Base-by-base conservation (phyloP, 139 green algal species). In the Pleodorina starrii region DNA sequence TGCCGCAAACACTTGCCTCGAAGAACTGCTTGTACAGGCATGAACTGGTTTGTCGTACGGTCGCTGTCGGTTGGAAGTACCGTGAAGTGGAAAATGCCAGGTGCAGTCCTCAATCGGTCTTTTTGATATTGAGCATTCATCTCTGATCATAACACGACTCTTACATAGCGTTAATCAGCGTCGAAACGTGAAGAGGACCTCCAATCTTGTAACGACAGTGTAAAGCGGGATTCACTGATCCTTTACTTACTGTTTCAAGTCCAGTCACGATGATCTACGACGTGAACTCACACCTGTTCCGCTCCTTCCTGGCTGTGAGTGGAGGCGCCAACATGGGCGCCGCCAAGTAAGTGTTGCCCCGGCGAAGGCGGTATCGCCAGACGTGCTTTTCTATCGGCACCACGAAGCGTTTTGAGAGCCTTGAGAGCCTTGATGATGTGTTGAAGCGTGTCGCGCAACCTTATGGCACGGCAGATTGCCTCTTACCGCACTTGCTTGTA, bases 251-350 rank as follows among this genome's bases (percentile, higher is more conserved):
- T 25, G 29, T 66, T 32, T 25, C 54, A 25, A 21, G 54, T 2
- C 19, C 2, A 73, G 21, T 38, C 14, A 76, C 68, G 4, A 89
- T 89, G 84, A 89, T 89, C 25, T 89, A 89, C 46, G 84, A 89
- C 69, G 71, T 82, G 5, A 89, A 89, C 69, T 73, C 59, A 0
- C 48, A 81, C 69, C 84, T 89, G 25, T 89, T 89, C 69, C 84
- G 84, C 7, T 82, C 71, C 5, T 89, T 89, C 84, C 50, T 89
- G 48, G 84, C 84, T 25, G 84, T 89, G 32, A 81, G 66, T 10
- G 83, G 83, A 27, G 68, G 66, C 21, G 66, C 44, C 23, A 81
- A 81, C 46, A 60, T 72, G 35, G 68, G 68, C 68, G 68, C 46
- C 68, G 68, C 46, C 83, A 88, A 71, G 83, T 80, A 25, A 73